These are phyloP conservation scores for Aspergillus luchuensis DNA, from an alignment of 2,329 filamentous ascomycete genomes.

Conservation along the genomic window DNA sequence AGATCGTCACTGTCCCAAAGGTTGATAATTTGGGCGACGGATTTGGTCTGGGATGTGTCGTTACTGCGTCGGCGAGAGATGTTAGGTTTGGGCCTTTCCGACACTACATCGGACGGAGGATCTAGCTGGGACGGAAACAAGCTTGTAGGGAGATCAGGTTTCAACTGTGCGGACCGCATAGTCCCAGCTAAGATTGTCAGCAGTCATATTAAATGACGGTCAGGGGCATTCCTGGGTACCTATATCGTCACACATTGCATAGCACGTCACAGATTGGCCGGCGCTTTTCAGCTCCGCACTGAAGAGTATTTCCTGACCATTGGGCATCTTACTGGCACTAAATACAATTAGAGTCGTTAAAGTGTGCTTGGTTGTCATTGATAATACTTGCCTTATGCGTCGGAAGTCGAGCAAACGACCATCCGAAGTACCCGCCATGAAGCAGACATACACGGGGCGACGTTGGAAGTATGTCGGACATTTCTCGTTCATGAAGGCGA, in stretches of 20 bases:
- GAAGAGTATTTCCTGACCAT: conserved; percentile 62
- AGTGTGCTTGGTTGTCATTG: conserved; percentile 11
- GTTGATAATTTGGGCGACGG: conserved; percentile 39
- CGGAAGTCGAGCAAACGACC: conserved; percentile 70
- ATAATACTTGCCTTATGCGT: conserved; percentile 53
- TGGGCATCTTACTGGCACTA: conserved; percentile 66
- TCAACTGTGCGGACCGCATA: conserved; percentile 54
- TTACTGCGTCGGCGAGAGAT: conserved; percentile 22
- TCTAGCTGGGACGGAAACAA: conserved; percentile 42
- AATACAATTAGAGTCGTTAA: conserved; percentile 24
- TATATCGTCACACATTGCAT: conserved; percentile 83
- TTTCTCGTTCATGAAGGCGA: conserved; percentile 72
- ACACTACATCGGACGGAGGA: conserved; percentile 19
- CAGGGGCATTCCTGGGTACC: conserved; percentile 45
- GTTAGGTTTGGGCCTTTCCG: conserved; percentile 18
- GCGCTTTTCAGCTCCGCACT: conserved; percentile 57
- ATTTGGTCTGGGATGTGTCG: conserved; percentile 19
- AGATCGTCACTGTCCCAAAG: conserved; percentile 57
- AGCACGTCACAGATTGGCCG: conserved; percentile 64
- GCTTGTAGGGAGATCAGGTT: conserved; percentile 50
- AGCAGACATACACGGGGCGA: conserved; percentile 68
- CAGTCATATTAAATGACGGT: background rate
- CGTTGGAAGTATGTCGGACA: conserved; percentile 63
- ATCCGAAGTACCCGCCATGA: conserved; percentile 71
- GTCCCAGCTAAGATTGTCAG: conserved; percentile 55